phyloP scores from a whole-genome alignment of 2,329 filamentous ascomycete species.

The Arthrobotrys sinensis region DNA sequence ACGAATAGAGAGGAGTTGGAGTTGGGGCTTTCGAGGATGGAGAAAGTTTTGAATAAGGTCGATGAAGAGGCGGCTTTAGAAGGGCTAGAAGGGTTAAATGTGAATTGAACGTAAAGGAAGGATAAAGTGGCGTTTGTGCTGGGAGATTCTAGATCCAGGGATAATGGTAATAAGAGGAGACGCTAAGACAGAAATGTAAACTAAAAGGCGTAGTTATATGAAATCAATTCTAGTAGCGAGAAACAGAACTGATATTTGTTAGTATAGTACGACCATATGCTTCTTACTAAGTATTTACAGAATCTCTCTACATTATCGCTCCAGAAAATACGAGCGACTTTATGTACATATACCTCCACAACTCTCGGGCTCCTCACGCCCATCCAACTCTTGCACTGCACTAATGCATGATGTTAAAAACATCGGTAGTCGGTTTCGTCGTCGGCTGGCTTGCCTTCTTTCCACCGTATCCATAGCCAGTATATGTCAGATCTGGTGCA shows the following conservation, averaged over 20 bases:
- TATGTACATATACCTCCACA: neutral
- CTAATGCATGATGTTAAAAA: slow-evolving; percentile 6
- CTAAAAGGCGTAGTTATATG: neutral
- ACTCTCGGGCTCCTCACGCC: no score
- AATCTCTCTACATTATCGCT: neutral
- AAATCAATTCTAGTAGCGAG: neutral
- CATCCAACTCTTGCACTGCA: neutral
- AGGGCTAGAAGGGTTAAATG: slow-evolving; percentile 20
- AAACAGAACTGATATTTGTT: neutral
- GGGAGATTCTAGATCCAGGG: neutral
- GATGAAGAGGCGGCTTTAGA: slow-evolving; percentile 37
- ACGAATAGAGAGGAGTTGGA: slow-evolving; percentile 63
- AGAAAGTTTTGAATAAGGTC: slow-evolving; percentile 50
- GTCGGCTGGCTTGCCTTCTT: slow-evolving; percentile 1
- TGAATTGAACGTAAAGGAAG: slow-evolving; percentile 9
- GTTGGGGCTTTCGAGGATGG: slow-evolving; percentile 57
- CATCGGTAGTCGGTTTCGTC: neutral
- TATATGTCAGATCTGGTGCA: slow-evolving; percentile 12
- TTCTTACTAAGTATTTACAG: neutral
- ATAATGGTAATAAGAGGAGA: neutral
- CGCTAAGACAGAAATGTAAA: neutral
- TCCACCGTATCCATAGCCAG: neutral
- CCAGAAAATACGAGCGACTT: neutral
- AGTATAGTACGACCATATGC: neutral
- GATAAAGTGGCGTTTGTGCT: neutral